Conservation (phyloP, 2,329 filamentous ascomycete species). For the Phialophora verrucosa region DNA sequence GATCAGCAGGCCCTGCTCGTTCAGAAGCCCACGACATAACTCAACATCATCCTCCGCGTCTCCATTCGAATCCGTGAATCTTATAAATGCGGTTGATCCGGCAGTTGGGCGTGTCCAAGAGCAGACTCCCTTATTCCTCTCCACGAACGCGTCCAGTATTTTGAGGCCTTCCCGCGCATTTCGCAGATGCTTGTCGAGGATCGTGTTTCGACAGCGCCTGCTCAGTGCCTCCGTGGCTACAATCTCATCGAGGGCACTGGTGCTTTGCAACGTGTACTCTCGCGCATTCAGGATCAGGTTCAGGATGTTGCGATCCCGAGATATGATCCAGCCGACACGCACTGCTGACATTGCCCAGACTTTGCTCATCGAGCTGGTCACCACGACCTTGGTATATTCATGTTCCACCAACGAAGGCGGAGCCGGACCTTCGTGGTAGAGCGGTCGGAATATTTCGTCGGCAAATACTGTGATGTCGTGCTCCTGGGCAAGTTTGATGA, state of each 20-base stretch:
- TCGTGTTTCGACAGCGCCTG: constrained; percentile 63
- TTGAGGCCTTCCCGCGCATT: constrained; percentile 71
- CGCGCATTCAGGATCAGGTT: constrained; percentile 68
- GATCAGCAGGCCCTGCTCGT: constrained; percentile 74
- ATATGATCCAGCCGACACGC: constrained; percentile 81
- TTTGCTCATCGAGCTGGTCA: constrained; percentile 84
- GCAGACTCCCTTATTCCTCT: constrained; percentile 63
- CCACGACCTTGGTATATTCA: constrained; percentile 72
- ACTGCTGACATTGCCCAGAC: constrained; percentile 83
- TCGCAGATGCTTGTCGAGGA: constrained; percentile 67
- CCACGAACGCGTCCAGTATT: constrained; percentile 67
- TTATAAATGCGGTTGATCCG: constrained; percentile 79
- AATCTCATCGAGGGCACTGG: constrained; percentile 78
- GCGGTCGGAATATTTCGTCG: constrained; percentile 84
- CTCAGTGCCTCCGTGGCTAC: constrained; percentile 77
- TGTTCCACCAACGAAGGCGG: constrained; percentile 41
- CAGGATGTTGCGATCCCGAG: constrained; percentile 67
- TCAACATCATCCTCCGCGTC: constrained; percentile 70
- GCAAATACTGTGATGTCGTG: constrained; percentile 70
- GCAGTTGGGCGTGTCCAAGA: constrained; percentile 76
- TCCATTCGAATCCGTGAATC: constrained; percentile 63
- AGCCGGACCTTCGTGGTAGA: constrained; percentile 69
- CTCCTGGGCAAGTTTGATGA: constrained; percentile 68
- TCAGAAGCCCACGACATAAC: constrained; percentile 72
- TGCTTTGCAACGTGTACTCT: constrained; percentile 86